Conservation (phyloP, 2,329 filamentous ascomycete genomes). For the Lachnellula suecica region DNA sequence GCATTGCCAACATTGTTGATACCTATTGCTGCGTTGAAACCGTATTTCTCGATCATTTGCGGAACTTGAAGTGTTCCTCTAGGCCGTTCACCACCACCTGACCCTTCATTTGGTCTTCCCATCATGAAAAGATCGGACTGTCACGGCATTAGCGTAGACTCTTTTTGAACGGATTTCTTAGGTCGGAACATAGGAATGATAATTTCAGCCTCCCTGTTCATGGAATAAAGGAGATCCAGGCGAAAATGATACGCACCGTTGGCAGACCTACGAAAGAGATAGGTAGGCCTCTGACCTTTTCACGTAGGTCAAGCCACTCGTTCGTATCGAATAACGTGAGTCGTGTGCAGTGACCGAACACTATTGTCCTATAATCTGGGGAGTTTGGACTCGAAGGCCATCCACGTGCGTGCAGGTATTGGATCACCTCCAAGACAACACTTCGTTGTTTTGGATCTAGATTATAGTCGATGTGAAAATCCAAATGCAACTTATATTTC, state of each 20-base stretch:
- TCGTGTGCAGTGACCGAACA: constrained; percentile 68
- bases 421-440: constrained; percentile 54
- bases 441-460: constrained; percentile 49
- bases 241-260: too few relatives aligned
- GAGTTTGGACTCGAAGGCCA: constrained; percentile 43
- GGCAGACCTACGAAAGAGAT: constrained; percentile 69
- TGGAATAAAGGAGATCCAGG: too few relatives aligned
- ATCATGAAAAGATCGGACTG: constrained; percentile 77
- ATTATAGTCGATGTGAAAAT: constrained; percentile 73
- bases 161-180: too few relatives aligned
- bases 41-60: constrained; percentile 57
- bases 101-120: constrained; percentile 39
- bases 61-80: constrained; percentile 64
- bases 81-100: constrained; percentile 34
- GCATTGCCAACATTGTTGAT: constrained; percentile 75
- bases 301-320: constrained; percentile 49
- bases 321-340: constrained; percentile 53
- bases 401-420: constrained; percentile 44
- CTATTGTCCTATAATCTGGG: constrained; percentile 45
- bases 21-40: constrained; percentile 59
- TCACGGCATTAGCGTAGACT: too few relatives aligned
- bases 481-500: constrained; percentile 53
- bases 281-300: constrained; percentile 51
- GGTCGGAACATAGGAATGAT: too few relatives aligned
- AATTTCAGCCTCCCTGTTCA: too few relatives aligned